Conservation (phyloP, 768 basidiomycete genomes). For the Psilocybe subaeruginosa region DNA sequence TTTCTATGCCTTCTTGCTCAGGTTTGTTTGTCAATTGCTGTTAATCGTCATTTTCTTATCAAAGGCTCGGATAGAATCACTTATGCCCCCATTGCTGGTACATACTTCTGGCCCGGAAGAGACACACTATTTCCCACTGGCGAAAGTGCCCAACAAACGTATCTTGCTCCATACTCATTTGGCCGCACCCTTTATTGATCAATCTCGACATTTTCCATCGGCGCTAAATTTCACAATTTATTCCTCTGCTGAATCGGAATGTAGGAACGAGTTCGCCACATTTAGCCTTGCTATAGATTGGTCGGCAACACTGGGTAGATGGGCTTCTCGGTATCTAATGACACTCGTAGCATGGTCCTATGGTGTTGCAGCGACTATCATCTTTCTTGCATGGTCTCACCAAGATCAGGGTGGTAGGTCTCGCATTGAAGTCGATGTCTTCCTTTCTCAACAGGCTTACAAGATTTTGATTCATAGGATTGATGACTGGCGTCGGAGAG, state of each 20-base stretch:
- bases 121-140: slow-evolving; percentile 68
- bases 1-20: slow-evolving; percentile 34
- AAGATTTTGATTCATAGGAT: slow-evolving; percentile 28
- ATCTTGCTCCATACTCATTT: slow-evolving; percentile 72
- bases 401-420: slow-evolving; percentile 32
- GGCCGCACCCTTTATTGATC: slow-evolving; percentile 67
- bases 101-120: slow-evolving; percentile 64
- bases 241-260: slow-evolving; percentile 52
- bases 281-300: slow-evolving; percentile 69
- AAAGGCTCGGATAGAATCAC: slow-evolving; percentile 38
- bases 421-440: not conserved
- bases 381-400: slow-evolving; percentile 56
- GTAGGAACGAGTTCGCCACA: slow-evolving; percentile 38
- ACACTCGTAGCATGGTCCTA: slow-evolving; percentile 74
- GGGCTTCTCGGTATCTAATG: slow-evolving; percentile 75
- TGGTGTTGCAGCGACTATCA: slow-evolving; percentile 63
- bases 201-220: slow-evolving; percentile 17
- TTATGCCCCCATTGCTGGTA: slow-evolving; percentile 67
- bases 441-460: not conserved
- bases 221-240: slow-evolving; percentile 64
- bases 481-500: slow-evolving; percentile 49
- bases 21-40: slow-evolving; percentile 26
- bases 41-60: slow-evolving; percentile 9
- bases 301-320: slow-evolving; percentile 69
- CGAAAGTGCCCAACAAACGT: slow-evolving; percentile 32